Evolutionary conservation across 441 rosid genomes (phyloP), one percentile per base, ranked within the genome.

Genomic region (Bocquillonia castaneifolia): DNA sequence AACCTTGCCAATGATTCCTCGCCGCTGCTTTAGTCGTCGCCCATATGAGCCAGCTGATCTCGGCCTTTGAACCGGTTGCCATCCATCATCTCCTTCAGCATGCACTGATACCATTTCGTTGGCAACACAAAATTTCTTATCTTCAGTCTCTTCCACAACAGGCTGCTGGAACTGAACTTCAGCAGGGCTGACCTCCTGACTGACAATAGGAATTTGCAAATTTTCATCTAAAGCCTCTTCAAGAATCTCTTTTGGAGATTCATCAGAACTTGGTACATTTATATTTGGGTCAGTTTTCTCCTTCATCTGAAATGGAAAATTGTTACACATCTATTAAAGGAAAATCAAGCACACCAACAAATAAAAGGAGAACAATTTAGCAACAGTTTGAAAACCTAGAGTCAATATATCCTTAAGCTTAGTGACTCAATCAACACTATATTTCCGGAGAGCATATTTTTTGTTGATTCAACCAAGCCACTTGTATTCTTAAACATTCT

Each of bases 41-140:
- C 91, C 90, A 69, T 81, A 73, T 61, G 89, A 86, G 63, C 86
- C 88, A 76, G 89, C 87, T 63, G 96, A 87, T 80, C 92, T 88
- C 26, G 83, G 91, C 85, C 97, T 89, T 72, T 92, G 99, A 78
- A 88, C 99, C 3, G 98, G 82, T 77, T 95, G 99, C 99, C 99
- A 95, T 55, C 98, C 98, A 72, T 89, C 98, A 72, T 87, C 92
- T 66, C 89, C 92, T 81, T 89, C 97, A 67, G 81, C 80, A 61
- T 75, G 86, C 58, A 81, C 92, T 26, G 78, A 57, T 29, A 69
- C 72, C 67, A 32, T 77, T 71, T 81, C 81, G 66, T 55, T 78
- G 75, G 17, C 76, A 65, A 28, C 63, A 54, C 51, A 75, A 72
- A 69, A 68, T 66, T 66, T 80, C 64, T 64, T 76, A 60, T 77